Base-by-base conservation (phyloP, 2,329 filamentous ascomycete species). In the Pestalotiopsis fici region DNA sequence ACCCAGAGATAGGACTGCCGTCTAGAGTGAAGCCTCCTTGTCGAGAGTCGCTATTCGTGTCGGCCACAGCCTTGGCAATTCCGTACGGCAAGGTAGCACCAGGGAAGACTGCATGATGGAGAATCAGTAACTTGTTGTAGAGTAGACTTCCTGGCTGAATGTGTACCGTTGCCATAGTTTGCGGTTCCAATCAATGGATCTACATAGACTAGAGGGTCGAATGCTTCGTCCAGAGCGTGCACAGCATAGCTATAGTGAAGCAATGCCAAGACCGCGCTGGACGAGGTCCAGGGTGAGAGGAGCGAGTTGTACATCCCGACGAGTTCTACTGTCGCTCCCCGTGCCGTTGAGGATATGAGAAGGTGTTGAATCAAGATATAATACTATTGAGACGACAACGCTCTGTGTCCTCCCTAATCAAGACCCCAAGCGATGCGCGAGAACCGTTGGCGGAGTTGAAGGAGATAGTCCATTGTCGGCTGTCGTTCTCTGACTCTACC, bases 11-110 rank as follows among this genome's bases (percentile, higher is more conserved):
- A 1, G 80, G 78, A 21, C 78, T 77, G 56, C 78, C 80, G 64
- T 88, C 85, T 5, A 87, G 80, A 0, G 85, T 83, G 74, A 88
- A 89, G 11, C 87, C 86, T 31, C 86, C 86, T 71, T 88, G 86
- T 65, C 87, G 88, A 69, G 84, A 86, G 23, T 76, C 76, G 66
- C 80, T 83, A 70, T 80, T 83, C 18, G 85, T 86, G 71, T 90
- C 87, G 59, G 87, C 84, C 3, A 86, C 85, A 21, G 86, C 85
- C 76, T 88, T 88, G 64, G 85, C 86, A 82, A 88, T 85, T 27
- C 79, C 76, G 59, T 77, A 78, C 6, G 76, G 76, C 7, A 77
- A 66, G 5, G 73, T 73, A 3, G 83, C 82, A 3, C 83, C 83
- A 9, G 83, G 77, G 61, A 84, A 84, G 3, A 85, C 81, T 57